Evolutionary conservation across 2,329 filamentous ascomycete species (phyloP), one percentile per base, ranked within the genome.

Genomic region (Stachybotrys chlorohalonatus): DNA sequence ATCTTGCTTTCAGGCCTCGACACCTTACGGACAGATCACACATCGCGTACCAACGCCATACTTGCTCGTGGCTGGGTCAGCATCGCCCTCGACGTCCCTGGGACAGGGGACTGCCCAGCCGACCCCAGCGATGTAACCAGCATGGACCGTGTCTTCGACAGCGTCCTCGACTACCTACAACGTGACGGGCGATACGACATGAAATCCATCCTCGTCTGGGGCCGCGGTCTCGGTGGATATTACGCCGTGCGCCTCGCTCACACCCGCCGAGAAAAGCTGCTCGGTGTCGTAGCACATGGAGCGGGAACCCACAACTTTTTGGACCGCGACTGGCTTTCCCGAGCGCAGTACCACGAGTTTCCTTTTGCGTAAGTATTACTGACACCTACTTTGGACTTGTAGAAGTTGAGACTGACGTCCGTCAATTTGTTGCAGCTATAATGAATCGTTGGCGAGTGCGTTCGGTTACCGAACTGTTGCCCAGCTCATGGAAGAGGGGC

Each of bases 191-290:
- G 71, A 32, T 82, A 87, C 61, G 78, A 88, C 64, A 79, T 79
- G 75, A 60, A 63, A 1, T 76, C 74, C 39, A 69, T 89, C 7
- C 68, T 84, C 57, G 80, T 77, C 50, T 88, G 85, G 84, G 85
- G 85, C 0, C 69, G 88, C 39, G 84, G 80, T 58, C 75, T 79
- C 0, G 85, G 85, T 32, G 85, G 85, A 0, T 87, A 87, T 73
- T 86, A 88, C 68, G 84, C 85, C 17, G 74, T 84, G 45, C 78
- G 85, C 16, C 75, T 82, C n/a, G 84, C 85, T 49, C 83, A 87
- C 66, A 87, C 84, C n/a, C 85, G 88, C 65, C 70, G 72, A 16
- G 64, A 73, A 1, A 67, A 70, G 9, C 68, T 89, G 17, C 67
- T 70, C 0, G 85, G 84, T 0, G 68, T 69, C 24, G 74, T 88